Base-by-base conservation (phyloP, 2,329 filamentous ascomycete genomes). In the Penicillium sp. region DNA sequence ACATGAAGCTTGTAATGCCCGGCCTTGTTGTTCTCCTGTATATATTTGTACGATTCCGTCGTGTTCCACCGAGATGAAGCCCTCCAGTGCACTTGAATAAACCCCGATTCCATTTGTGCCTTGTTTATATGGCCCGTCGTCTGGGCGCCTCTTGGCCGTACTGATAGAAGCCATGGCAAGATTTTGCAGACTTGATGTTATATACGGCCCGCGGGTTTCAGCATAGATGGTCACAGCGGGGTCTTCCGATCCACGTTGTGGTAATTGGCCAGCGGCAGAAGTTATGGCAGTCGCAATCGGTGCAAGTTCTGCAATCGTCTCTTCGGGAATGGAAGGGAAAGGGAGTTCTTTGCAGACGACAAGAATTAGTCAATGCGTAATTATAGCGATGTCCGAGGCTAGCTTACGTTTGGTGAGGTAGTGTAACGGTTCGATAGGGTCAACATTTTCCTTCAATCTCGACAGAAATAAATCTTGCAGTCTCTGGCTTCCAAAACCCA, bases 21-120 rank as follows among this genome's bases (percentile, higher is more conserved):
- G 78, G 0, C 86, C 86, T 86, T 91, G 95, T 68, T 96, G 90
- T 56, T 94, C 90, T 8, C 89, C 83, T 24, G 86, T 82, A 70
- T 97, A 99, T 57, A 99, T 85, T 60, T 85, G 87, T 67, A 88
- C 90, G 47, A 97, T 89, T 66, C 91, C 96, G 58, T 96, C 90
- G 71, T 96, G 91, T 72, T 99, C 94, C 11, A 92, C 86, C 24
- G 89, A 74, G 62, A 96, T 93, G 60, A 97, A 86, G 6, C 88
- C 89, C 69, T 97, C 91, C 74, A 99, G 85, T 0, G 88, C 90
- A 66, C 88, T 86, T 0, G 91, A 89, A 69, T 99, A 99, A 35
- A 88, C 91, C 2, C 88, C 87, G 47, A 99, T 95, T 4, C 91
- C 93, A 71, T 94, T 97, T 21, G 90, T 94, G 14, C 92, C 93